These are phyloP conservation scores for Pisolithus thermaeus DNA, from an alignment of 1,284 basidiomycete genomes.

Conservation along the genomic window DNA sequence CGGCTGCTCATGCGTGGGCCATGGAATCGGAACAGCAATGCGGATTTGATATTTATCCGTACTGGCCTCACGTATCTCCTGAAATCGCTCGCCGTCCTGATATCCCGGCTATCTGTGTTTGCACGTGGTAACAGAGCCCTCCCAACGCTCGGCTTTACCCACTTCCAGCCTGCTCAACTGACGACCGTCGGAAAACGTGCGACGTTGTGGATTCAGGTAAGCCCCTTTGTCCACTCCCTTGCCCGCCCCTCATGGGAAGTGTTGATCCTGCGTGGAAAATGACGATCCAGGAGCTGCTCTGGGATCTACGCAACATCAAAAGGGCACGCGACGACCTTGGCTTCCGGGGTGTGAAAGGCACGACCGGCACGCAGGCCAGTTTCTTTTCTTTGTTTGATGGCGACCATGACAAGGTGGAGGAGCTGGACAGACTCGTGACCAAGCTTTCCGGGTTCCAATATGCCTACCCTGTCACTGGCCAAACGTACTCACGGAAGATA, in stretches of 20 bases:
- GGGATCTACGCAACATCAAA: slow-evolving; percentile 94
- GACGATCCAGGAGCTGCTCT: slow-evolving; percentile 73
- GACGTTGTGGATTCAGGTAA: slow-evolving; percentile 91
- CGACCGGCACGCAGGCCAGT: slow-evolving; percentile 96
- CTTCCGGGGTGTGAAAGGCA: slow-evolving; percentile 98
- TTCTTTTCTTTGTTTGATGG: slow-evolving; percentile 95
- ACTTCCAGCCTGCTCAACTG: slow-evolving; percentile 98
- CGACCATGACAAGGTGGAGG: slow-evolving; percentile 92
- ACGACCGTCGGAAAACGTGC: slow-evolving; percentile 99
- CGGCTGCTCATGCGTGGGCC: slow-evolving; percentile 11
- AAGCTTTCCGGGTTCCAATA: slow-evolving; percentile 88
- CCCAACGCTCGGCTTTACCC: slow-evolving; percentile 94
- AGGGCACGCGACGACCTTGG: slow-evolving; percentile 91
- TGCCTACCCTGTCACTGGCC: slow-evolving; percentile 96
- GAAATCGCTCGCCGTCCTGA: slow-evolving; percentile 83
- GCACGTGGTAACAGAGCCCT: slow-evolving; percentile 70
- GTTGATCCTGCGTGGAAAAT: neutral
- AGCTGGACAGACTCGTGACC: slow-evolving; percentile 86
- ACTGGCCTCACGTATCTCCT: slow-evolving; percentile 83
- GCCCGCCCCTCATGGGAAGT: neutral
- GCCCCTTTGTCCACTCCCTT: slow-evolving; percentile 9
- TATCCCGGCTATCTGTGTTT: slow-evolving; percentile 82
- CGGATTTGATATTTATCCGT: slow-evolving; percentile 95
- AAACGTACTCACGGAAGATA: slow-evolving; percentile 98
- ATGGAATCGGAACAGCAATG: slow-evolving; percentile 57